phyloP scores from a whole-genome alignment of 2,329 filamentous ascomycete genomes.

The Epichloe festucae region DNA sequence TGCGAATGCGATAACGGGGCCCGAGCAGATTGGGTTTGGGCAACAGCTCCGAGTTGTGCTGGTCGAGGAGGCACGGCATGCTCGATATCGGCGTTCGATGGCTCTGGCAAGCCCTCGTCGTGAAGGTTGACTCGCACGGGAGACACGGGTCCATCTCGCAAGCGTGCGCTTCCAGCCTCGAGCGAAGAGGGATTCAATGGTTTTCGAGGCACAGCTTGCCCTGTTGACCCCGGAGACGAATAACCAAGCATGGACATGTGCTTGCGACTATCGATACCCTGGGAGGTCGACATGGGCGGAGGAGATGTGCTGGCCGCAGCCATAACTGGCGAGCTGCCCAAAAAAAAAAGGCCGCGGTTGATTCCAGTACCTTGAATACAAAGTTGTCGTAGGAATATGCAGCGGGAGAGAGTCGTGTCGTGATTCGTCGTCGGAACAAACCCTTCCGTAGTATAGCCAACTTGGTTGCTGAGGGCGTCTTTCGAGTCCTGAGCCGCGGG shows the following conservation, averaged over 20 bases:
- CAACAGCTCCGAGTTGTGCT: slow-evolving; percentile 13
- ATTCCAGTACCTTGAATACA: neutral
- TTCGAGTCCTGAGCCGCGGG: neutral
- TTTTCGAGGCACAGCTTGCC: slow-evolving; percentile 17
- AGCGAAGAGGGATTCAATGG: slow-evolving; percentile 21
- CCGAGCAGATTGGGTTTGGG: neutral
- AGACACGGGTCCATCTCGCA: slow-evolving; percentile 40
- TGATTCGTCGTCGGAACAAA: neutral
- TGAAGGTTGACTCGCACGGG: slow-evolving; percentile 43
- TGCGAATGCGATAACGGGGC: neutral
- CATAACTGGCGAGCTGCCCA: slow-evolving; percentile 14
- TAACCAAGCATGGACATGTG: slow-evolving; percentile 7
- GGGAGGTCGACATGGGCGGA: slow-evolving; percentile 17
- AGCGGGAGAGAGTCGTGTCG: neutral
- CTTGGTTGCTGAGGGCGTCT: neutral
- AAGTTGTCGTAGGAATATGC: neutral
- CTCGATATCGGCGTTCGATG: slow-evolving; percentile 41
- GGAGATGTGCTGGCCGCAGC: slow-evolving; percentile 23
- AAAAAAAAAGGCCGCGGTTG: neutral
- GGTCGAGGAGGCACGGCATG: slow-evolving; percentile 16
- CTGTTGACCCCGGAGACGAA: slow-evolving; percentile 7
- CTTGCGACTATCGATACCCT: slow-evolving; percentile 11
- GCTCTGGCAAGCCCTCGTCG: slow-evolving; percentile 37
- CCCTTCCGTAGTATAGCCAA: neutral
- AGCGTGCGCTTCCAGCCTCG: slow-evolving; percentile 21